phyloP scores from a whole-genome alignment of 768 basidiomycete species.

The Phaffia tasmanica region DNA sequence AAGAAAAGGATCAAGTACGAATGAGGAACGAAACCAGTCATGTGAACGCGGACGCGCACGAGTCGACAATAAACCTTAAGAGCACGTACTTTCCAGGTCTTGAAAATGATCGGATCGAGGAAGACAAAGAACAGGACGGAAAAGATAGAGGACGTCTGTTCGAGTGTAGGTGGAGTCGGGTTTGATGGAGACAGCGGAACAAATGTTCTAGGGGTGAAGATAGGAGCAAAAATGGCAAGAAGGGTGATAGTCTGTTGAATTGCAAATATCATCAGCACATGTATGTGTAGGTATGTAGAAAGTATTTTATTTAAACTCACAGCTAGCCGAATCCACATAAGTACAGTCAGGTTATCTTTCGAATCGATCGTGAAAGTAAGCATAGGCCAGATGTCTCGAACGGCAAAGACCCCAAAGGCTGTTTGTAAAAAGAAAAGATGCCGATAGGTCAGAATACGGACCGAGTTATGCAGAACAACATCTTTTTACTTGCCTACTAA shows the following conservation, averaged over 20 bases:
- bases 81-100: conserved; percentile 31
- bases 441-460: not conserved
- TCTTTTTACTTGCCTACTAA: conserved; percentile 1
- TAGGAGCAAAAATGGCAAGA: conserved; percentile 12
- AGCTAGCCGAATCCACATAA: conserved; percentile 22
- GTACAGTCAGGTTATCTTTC: conserved; percentile 10
- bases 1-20: not conserved
- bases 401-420: conserved; percentile 16
- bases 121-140: conserved; percentile 17
- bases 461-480: not conserved
- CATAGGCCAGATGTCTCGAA: conserved; percentile 24
- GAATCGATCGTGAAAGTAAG: conserved; percentile 21
- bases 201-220: conserved; percentile 17
- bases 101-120: conserved; percentile 33
- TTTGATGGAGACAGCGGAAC: conserved; percentile 4
- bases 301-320: conserved; percentile 6
- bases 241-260: conserved; percentile 16
- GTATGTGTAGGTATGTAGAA: not conserved
- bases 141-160: conserved; percentile 17
- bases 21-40: not conserved
- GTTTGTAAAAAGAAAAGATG: not conserved
- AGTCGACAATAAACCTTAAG: not conserved
- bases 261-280: not conserved
- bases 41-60: not conserved
- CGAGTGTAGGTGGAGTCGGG: conserved; percentile 9